Base-by-base conservation (phyloP, 2,329 filamentous ascomycete species). In the Cytospora mali region DNA sequence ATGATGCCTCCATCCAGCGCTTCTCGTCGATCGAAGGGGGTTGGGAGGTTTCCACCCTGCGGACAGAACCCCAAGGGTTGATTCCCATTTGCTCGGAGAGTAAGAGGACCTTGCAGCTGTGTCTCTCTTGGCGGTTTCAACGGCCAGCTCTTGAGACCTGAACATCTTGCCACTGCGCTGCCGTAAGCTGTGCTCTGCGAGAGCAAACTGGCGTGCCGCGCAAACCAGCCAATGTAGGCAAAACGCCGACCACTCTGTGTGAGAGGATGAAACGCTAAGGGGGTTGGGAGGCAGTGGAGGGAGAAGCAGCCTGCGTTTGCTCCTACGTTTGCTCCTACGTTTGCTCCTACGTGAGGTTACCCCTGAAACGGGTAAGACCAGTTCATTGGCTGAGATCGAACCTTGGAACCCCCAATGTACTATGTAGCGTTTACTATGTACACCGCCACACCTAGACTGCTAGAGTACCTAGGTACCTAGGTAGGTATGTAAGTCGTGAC, bases 101-200 rank as follows among this genome's bases (percentile, higher is more conserved):
- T 50, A 49, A 28, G 49, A n/a, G 49, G 50, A 60, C 23, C 39
- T 53, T 54, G 50, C 50, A 54, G 10, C 16, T 27, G 14, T 48
- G 57, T 29, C 23, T 48, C 35, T 14, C 57, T 35, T 16, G 49
- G 50, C 53, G 46, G 58, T 60, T 60, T 60, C 58, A 60, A 60
- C 48, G 58, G 42, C 58, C 58, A 42, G n/a, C 49, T 54, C 28
- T 54, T 60, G 58, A 60, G 58, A 60, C 58, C 58, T 46, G 31
- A 33, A 33, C 2, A 33, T 6, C 31, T 33, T 13, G 14, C 6
- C 31, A 10, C 31, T 10, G 14, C 31, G 14, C 31, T 13, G 14
- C 6, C 9, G 14, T 33, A 10, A 10, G 31, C 31, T 33, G 9
- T 54, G 51, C 46, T 54, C 27, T 53, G 50, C 35, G 50, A 35